phyloP scores from a whole-genome alignment of 495 filamentous ascomycete species.

The Penicillium pancosmium region DNA sequence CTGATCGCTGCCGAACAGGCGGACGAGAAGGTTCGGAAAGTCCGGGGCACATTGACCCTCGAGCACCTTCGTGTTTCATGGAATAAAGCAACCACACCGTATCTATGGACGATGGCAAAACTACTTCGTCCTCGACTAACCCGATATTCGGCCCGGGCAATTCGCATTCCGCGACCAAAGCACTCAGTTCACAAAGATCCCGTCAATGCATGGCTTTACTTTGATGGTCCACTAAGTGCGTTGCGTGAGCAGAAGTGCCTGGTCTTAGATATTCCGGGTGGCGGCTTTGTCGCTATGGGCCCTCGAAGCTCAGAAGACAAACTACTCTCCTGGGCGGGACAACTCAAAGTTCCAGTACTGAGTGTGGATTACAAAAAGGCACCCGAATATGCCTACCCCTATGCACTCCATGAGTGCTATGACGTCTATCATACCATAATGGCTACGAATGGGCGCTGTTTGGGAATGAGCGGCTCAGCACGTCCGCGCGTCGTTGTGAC shows the following conservation, averaged over 20 bases:
- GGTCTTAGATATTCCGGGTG: conserved; percentile 91
- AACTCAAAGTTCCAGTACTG: conserved; percentile 79
- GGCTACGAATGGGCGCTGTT: conserved; percentile 72
- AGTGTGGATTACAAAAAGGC: conserved; percentile 95
- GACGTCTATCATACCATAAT: conserved; percentile 88
- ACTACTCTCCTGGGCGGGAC: conserved; percentile 84
- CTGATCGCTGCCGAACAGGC: conserved; percentile 90
- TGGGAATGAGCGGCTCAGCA: conserved; percentile 76
- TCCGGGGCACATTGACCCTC: conserved; percentile 81
- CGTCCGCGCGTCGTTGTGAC: conserved; percentile 78
- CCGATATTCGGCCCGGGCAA: conserved; percentile 73
- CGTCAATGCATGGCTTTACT: conserved; percentile 89
- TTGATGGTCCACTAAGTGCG: conserved; percentile 80
- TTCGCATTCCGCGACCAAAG: conserved; percentile 79
- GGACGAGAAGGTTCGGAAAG: conserved; percentile 95
- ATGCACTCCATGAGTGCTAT: conserved; percentile 93
- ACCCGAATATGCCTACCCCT: conserved; percentile 92
- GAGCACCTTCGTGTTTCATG: conserved; percentile 93
- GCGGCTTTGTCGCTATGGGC: conserved; percentile 94
- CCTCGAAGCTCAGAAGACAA: conserved; percentile 92
- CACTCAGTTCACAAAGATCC: conserved; percentile 80
- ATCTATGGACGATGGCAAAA: conserved; percentile 67
- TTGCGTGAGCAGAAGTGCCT: conserved; percentile 76
- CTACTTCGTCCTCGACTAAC: conserved; percentile 79
- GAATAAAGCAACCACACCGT: conserved; percentile 90